Evolutionary conservation across 1,139 yeast species (phyloP).

Genomic region (Diutina mesorugosa): DNA sequence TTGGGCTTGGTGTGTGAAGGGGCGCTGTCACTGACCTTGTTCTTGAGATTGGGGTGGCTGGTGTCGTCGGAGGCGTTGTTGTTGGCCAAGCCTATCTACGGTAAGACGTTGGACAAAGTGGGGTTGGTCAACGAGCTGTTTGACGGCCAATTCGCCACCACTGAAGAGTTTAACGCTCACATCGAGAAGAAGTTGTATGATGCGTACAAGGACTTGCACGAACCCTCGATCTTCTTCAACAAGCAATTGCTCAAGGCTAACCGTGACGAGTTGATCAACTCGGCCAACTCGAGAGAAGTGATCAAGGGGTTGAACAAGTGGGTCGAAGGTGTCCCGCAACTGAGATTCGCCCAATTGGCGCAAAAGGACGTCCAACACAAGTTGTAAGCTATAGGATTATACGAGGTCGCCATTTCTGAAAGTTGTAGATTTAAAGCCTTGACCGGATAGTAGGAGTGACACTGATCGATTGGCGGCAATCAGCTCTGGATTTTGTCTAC

Average conservation of each 20-base stretch:
- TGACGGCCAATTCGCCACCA: conserved; percentile 29
- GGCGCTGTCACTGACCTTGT: conserved; percentile 57
- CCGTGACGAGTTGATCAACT: conserved; percentile 29
- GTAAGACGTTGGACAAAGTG: conserved; percentile 39
- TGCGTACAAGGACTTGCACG: conserved; percentile 38
- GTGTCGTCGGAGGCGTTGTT: conserved; percentile 64
- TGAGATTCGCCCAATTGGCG: conserved; percentile 45
- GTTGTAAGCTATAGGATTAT: conserved; percentile 16
- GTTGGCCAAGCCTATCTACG: conserved; percentile 53
- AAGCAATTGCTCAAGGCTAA: conserved; percentile 43
- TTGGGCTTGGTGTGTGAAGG: conserved; percentile 83
- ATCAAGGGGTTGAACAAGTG: conserved; percentile 58
- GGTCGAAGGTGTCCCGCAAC: conserved; percentile 65
- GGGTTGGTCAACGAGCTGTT: conserved; percentile 51
- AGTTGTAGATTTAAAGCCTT: too few relatives aligned
- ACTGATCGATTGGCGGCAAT: too few relatives aligned
- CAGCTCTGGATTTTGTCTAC: too few relatives aligned
- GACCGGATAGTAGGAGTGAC: too few relatives aligned
- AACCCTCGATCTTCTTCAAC: conserved; percentile 47
- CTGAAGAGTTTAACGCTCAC: conserved; percentile 48
- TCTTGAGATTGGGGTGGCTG: conserved; percentile 62
- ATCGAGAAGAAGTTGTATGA: conserved; percentile 34
- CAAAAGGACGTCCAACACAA: conserved; percentile 50
- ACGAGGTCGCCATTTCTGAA: too few relatives aligned
- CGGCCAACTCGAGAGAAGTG: conserved; percentile 55